Conservation (phyloP, 2,329 filamentous ascomycete genomes). For the Domatiomyces catenatus region DNA sequence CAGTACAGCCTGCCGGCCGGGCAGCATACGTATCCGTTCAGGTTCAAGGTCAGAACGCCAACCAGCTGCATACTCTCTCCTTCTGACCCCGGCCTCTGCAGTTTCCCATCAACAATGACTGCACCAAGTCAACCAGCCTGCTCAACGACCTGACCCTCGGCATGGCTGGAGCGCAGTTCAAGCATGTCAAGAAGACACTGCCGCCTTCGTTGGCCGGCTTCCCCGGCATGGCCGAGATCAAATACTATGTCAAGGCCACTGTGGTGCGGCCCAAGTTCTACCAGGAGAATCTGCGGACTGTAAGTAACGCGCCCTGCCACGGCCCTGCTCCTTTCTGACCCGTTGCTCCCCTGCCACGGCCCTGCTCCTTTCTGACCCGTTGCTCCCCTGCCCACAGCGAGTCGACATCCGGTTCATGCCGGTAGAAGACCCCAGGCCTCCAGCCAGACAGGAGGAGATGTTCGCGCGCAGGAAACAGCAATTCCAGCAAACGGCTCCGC, state of each 20-base stretch:
- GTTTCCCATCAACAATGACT: slow-evolving; percentile 37
- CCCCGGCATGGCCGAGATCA: slow-evolving; percentile 72
- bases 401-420: slow-evolving; percentile 65
- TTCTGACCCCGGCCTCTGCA: slow-evolving; percentile 13
- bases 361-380: background rate
- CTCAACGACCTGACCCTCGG: slow-evolving; percentile 32
- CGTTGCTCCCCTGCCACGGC: background rate
- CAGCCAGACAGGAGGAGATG: slow-evolving; percentile 55
- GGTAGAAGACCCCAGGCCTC: slow-evolving; percentile 69
- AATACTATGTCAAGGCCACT: slow-evolving; percentile 92
- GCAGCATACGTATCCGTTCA: slow-evolving; percentile 34
- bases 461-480: slow-evolving; percentile 63
- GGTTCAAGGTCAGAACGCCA: slow-evolving; percentile 28
- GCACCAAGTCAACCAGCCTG: slow-evolving; percentile 29
- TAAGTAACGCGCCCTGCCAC: slow-evolving; percentile 17
- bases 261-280: slow-evolving; percentile 76
- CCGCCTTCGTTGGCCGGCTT: slow-evolving; percentile 82
- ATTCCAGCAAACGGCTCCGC: slow-evolving; percentile 30
- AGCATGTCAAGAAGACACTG: slow-evolving; percentile 70
- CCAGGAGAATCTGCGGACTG: slow-evolving; percentile 67
- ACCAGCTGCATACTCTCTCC: background rate
- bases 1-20: slow-evolving; percentile 32
- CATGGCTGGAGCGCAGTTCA: slow-evolving; percentile 32
- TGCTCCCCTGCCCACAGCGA: background rate
- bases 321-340: background rate